Conservation (phyloP, 768 basidiomycete genomes). For the Astraeus odoratus region DNA sequence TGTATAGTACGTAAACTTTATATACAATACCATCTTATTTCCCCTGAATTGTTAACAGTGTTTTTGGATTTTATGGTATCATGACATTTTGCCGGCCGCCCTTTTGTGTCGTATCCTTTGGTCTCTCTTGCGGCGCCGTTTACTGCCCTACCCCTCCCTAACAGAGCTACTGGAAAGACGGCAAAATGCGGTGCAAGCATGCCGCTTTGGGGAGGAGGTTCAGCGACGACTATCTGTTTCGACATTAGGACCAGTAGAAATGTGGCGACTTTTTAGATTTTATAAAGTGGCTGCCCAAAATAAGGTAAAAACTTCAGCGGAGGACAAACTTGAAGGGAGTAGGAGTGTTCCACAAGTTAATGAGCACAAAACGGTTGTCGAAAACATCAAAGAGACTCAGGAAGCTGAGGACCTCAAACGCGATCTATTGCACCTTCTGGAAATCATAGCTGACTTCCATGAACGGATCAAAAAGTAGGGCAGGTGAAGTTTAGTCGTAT, state of each 20-base stretch:
- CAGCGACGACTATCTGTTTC: slow-evolving; percentile 39
- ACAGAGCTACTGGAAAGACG: slow-evolving; percentile 48
- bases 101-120: slow-evolving; percentile 43
- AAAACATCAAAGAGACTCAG: slow-evolving; percentile 27
- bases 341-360: slow-evolving; percentile 7
- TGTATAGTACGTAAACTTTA: slow-evolving; percentile 40
- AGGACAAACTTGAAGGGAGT: slow-evolving; percentile 4
- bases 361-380: slow-evolving; percentile 20
- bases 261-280: slow-evolving; percentile 46
- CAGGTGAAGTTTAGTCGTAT: not conserved
- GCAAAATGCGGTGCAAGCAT: slow-evolving; percentile 40
- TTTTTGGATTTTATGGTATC: slow-evolving; percentile 61
- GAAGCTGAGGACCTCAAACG: slow-evolving; percentile 39
- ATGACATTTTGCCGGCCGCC: slow-evolving; percentile 48
- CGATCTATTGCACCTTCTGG: slow-evolving; percentile 32
- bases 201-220: slow-evolving; percentile 45
- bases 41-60: slow-evolving; percentile 30
- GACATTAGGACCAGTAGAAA: slow-evolving; percentile 44
- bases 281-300: slow-evolving; percentile 32
- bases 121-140: slow-evolving; percentile 39
- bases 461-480: slow-evolving; percentile 60
- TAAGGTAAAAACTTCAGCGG: slow-evolving; percentile 23
- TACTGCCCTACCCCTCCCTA: slow-evolving; percentile 50
- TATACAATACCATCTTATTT: slow-evolving; percentile 1
- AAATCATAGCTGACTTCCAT: slow-evolving; percentile 51